Percentiles rank a stretch among this genome's conserved stretches.
Conservation (phyloP, 1,284 basidiomycete genomes). For the Coniferiporia sulphurascens region DNA sequence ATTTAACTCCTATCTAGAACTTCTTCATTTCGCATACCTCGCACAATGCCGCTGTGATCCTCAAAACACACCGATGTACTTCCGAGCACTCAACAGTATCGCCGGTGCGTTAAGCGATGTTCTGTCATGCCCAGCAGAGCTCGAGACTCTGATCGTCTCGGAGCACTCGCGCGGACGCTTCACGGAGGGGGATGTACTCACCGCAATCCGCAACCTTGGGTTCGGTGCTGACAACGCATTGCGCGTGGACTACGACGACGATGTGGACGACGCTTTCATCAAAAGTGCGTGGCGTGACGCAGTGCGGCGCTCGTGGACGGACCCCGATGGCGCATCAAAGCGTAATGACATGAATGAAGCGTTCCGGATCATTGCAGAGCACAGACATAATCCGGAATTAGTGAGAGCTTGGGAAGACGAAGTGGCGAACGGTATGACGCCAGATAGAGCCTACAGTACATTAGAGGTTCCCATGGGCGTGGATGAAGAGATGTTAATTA, state of each 20-base stretch:
- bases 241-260: conserved; percentile 59
- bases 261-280: conserved; percentile 64
- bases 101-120: conserved; percentile 40
- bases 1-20: conserved; percentile 37
- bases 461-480: conserved; percentile 66
- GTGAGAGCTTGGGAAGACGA: conserved; percentile 48
- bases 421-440: conserved; percentile 58
- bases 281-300: conserved; percentile 63
- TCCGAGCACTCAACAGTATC: conserved; percentile 50
- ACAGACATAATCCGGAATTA: conserved; percentile 45
- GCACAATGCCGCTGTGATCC: conserved; percentile 78
- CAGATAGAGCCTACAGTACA: conserved; percentile 67
- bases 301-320: conserved; percentile 58
- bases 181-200: conserved; percentile 45
- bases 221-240: conserved; percentile 58
- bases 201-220: conserved; percentile 49
- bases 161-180: conserved; percentile 64
- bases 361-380: conserved; percentile 59
- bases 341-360: conserved; percentile 56
- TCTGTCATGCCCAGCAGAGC: conserved; percentile 36
- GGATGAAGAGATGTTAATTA: conserved; percentile 74
- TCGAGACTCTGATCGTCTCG: conserved; percentile 52
- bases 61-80: conserved; percentile 52
- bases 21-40: conserved; percentile 69
- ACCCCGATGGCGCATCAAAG: conserved; percentile 38